phyloP scores from a whole-genome alignment of 2,329 filamentous ascomycete genomes.

The Colletotrichum zoysiae region DNA sequence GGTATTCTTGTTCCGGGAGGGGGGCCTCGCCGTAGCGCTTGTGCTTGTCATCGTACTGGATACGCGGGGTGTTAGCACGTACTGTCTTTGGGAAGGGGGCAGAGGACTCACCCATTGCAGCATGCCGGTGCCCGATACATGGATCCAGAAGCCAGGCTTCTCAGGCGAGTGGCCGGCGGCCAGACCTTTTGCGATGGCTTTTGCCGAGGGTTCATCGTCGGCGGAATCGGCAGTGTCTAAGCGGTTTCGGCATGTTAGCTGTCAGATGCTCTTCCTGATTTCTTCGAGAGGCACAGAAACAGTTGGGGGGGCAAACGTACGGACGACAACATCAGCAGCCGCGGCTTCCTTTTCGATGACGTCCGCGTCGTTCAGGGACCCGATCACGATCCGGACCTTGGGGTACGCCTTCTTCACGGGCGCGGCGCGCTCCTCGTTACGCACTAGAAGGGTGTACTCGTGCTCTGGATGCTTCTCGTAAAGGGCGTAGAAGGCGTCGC shows the following conservation, averaged over 20 bases:
- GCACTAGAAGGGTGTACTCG: slow-evolving; percentile 60
- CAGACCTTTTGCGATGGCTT: slow-evolving; percentile 61
- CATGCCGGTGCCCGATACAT: slow-evolving; percentile 64
- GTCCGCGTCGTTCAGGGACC: slow-evolving; percentile 58
- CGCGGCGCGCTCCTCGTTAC: slow-evolving; percentile 59
- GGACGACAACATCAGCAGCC: slow-evolving; percentile 64
- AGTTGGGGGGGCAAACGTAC: slow-evolving; percentile 50
- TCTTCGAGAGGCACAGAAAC: neutral
- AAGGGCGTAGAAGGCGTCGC: slow-evolving; percentile 61
- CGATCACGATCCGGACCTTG: slow-evolving; percentile 59
- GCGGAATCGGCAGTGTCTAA: slow-evolving; percentile 63
- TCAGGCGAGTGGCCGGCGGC: slow-evolving; percentile 56
- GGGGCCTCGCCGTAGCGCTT: slow-evolving; percentile 60
- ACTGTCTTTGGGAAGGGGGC: neutral
- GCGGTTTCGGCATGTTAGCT: neutral
- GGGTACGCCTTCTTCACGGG: slow-evolving; percentile 61
- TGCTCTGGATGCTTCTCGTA: slow-evolving; percentile 60
- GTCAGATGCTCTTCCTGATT: neutral
- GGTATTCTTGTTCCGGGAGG: slow-evolving; percentile 61
- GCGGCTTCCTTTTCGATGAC: slow-evolving; percentile 65
- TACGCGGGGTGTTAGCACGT: slow-evolving; percentile 38
- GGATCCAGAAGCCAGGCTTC: slow-evolving; percentile 63
- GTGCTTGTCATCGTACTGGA: slow-evolving; percentile 55
- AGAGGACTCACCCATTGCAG: slow-evolving; percentile 52
- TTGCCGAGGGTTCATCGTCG: slow-evolving; percentile 57